Conservation (phyloP, 257 asterid genomes). For the Solanum paucissectum region DNA sequence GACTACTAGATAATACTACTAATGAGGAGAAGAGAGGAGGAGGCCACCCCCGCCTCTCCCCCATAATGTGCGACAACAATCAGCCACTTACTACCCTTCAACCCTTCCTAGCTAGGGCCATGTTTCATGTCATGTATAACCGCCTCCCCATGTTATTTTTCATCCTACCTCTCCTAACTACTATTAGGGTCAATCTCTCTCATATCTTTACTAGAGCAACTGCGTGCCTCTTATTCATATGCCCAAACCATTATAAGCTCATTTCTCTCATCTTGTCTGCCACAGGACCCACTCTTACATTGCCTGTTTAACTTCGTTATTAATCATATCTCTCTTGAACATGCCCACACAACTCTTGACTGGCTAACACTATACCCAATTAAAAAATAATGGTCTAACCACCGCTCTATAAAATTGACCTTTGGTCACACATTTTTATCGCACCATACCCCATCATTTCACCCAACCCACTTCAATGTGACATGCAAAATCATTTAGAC, state of each 20-base stretch:
- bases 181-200: not conserved
- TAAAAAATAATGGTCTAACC: not conserved
- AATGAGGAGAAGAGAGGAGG: not conserved
- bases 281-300: not conserved
- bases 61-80: not conserved
- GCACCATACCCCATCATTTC: not conserved
- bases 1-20: not conserved
- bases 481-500: not conserved
- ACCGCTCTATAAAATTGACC: not conserved
- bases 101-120: not conserved
- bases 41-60: not conserved
- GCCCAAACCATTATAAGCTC: not conserved
- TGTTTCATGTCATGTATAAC: not conserved
- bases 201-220: not conserved
- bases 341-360: not conserved
- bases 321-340: not conserved
- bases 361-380: not conserved
- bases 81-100: not conserved
- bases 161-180: not conserved
- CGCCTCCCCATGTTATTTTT: not conserved
- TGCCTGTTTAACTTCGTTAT: not conserved
- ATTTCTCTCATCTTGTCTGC: not conserved
- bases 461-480: not conserved
- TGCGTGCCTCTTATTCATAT: not conserved
- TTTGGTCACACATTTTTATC: not conserved